Base-by-base conservation (phyloP, 2,329 filamentous ascomycete species). In the Sordariomycetes sp. region DNA sequence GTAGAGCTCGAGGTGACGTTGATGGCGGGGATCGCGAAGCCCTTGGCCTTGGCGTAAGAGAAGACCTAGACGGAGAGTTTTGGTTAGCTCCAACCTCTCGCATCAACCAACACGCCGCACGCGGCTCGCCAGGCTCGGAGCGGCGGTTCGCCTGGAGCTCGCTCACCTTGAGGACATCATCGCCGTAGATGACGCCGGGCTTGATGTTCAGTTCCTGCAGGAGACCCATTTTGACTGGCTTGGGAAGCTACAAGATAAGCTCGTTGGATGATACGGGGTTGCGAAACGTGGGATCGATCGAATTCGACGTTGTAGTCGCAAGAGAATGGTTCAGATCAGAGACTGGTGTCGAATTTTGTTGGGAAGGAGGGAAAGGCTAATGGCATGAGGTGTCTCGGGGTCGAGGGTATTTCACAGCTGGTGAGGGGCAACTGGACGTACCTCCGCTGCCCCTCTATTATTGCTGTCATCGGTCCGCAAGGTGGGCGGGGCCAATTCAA, bases 1-100 rank as follows among this genome's bases (percentile, higher is more conserved):
- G 78, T 80, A 62, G 90, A 96, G 62, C 89, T 96, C 50, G 91
- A 96, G 67, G 93, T 97, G 70, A 96, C 89, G 78, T 97, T 97
- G 73, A 91, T 85, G 70, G 90, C 90, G 61, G 90, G 92, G 67
- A 97, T 90, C 68, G 92, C 92, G 70, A 91, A 96, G 64, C 87
- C 78, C 71, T 96, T 82, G 79, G 94, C 82, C 73, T 92, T 88
- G 65, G 89, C 89, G 75, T 97, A 90, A 76, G 92, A 82, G 80
- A 97, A 96, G 69, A 96, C 88, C 67, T 72, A 46, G 3, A 24
- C 22, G 40, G 50, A 16, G 51, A 24, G 20, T 16, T 11, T 12
- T 25, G 10, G 55, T 57, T 28, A 57, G 55, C 34, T 48, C 20
- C 14, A n/a, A 24, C n/a, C 12, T n/a, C 16, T 16, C 14, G 40